Base-by-base conservation (phyloP, 1,284 basidiomycete genomes). In the Cyathus olla region DNA sequence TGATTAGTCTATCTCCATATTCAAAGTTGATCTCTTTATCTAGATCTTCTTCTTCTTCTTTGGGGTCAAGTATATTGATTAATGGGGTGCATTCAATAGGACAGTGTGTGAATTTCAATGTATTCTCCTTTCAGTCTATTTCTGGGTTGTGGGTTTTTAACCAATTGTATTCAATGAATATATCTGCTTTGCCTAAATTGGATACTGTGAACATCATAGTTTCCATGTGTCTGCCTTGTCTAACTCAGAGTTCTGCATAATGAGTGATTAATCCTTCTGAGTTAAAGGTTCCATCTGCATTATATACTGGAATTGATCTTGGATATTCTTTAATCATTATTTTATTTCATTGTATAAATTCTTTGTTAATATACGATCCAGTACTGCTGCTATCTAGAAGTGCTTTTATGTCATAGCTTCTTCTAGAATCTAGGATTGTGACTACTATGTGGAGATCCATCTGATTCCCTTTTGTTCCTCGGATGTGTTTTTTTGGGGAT, bases 241-340 rank as follows among this genome's bases (percentile, higher is more conserved):
- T 6, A 13, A 52, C 26, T 22, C 21, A 19, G 13, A 52, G 26
- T 52, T 52, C 21, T 8, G 10, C 50, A 52, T 52, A 52, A 35
- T 52, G 8, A 8, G 31, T 52, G 11, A 52, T 52, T 21, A 28
- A 4, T 31, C 50, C 50, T 31, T 24, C 50, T 9, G 27, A 5
- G 21, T 52, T 52, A 17, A 52, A 52, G 11, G 28, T 52, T 31
- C 29, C 31, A 22, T 52, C 50, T 10, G 50, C 50, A 52, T 52
- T 52, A 22, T 52, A 52, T 10, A 52, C 28, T 4, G 50, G 50
- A 22, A 31, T 52, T 35, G 31, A 28, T 17, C 28, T 5, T 10
- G 50, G 50, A 31, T 31, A 52, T 52, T 29, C 11, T 15, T 52
- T 28, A 24, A 28, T 35, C 4, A 10, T 31, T 31, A 52, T 52